phyloP scores from a whole-genome alignment of 805 yeast genomes.

The Ogataea corticis region DNA sequence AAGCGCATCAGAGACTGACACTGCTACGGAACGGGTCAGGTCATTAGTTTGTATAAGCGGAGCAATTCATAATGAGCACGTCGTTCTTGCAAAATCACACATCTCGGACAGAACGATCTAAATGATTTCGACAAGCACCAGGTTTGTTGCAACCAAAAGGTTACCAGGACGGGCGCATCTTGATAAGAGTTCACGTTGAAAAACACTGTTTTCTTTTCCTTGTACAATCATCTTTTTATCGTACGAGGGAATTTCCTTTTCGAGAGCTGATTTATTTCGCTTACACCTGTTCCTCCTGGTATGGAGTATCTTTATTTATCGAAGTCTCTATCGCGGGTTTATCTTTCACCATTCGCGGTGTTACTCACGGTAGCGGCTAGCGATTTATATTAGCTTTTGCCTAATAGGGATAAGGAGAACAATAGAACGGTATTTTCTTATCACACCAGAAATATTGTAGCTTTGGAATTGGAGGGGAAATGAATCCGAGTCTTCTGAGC shows the following conservation, averaged over 20 bases:
- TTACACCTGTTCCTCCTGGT: background rate
- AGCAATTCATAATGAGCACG: background rate
- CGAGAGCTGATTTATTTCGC: background rate
- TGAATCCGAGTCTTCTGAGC: too few relatives aligned
- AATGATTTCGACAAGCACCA: too few relatives aligned
- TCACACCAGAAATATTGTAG: background rate
- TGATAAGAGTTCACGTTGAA: too few relatives aligned
- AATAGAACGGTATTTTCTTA: background rate
- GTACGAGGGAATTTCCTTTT: background rate
- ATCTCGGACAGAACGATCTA: background rate
- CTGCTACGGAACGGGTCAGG: too few relatives aligned
- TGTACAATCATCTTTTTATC: background rate
- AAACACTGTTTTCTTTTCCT: too few relatives aligned
- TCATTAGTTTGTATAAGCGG: too few relatives aligned
- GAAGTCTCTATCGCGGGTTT: background rate
- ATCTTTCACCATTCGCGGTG: background rate
- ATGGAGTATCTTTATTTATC: background rate
- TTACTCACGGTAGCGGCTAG: background rate
- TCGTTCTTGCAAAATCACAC: background rate
- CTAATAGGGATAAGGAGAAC: constrained; percentile 1
- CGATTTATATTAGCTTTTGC: background rate
- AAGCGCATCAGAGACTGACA: too few relatives aligned
- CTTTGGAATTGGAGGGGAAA: too few relatives aligned
- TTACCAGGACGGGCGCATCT: too few relatives aligned
- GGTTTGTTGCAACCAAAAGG: too few relatives aligned